Conservation (phyloP, 2,329 filamentous ascomycete species). For the Aspergillus aculeatinus region DNA sequence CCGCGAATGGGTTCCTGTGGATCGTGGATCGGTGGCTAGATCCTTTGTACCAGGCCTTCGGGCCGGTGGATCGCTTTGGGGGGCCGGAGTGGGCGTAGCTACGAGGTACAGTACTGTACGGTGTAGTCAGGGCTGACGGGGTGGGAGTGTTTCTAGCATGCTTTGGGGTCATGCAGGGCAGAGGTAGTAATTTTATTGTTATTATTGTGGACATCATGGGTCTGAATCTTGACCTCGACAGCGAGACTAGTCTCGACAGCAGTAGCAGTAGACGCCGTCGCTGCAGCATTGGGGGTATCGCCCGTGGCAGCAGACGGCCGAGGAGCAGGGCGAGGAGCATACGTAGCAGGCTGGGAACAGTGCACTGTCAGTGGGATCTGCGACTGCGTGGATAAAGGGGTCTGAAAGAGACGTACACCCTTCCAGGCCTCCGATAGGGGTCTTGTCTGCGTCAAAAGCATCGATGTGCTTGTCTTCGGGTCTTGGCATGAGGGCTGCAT, state of each 20-base stretch:
- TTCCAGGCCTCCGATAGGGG: background rate
- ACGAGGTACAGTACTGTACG: background rate
- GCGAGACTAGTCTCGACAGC: background rate
- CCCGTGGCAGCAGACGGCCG: slow-evolving; percentile 9
- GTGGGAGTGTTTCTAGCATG: too few relatives aligned
- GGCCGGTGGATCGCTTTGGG: background rate
- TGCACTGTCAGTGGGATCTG: background rate
- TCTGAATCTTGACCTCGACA: too few relatives aligned
- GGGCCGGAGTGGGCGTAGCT: background rate
- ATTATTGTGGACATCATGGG: too few relatives aligned
- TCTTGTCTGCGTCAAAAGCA: background rate
- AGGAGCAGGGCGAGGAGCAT: slow-evolving; percentile 11
- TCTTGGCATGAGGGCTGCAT: too few relatives aligned
- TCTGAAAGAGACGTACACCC: background rate
- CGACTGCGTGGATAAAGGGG: background rate
- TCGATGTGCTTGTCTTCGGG: background rate
- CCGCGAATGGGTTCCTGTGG: background rate
- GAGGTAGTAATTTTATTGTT: too few relatives aligned
- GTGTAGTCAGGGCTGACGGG: too few relatives aligned
- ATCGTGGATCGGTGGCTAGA: slow-evolving; percentile 4
- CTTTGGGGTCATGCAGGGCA: too few relatives aligned
- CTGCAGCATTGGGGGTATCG: slow-evolving; percentile 11
- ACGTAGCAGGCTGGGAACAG: slow-evolving; percentile 3
- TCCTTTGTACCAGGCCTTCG: background rate
- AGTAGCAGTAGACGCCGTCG: slow-evolving; percentile 12